Percentiles rank a stretch among this genome's conserved stretches.
phyloP scores from a whole-genome alignment of 2,329 filamentous ascomycete genomes.

The Aspergillus ibericus region DNA sequence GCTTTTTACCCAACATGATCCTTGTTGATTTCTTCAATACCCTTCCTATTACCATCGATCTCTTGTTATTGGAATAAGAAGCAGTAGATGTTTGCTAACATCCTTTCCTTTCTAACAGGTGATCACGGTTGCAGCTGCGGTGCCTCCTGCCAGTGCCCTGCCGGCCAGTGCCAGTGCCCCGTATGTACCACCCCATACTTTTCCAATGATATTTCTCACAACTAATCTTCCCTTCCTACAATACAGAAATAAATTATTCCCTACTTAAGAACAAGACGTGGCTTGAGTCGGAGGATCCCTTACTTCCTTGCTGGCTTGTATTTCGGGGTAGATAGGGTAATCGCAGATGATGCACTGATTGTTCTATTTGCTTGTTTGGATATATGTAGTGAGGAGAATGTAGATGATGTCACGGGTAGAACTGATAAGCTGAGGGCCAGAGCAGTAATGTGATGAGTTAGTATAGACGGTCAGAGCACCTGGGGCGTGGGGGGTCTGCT shows the following conservation, averaged over 20 bases:
- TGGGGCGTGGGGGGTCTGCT: background rate
- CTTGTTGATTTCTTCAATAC: background rate
- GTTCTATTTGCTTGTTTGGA: background rate
- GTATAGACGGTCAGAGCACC: background rate
- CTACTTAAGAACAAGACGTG: background rate
- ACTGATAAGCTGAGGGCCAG: background rate
- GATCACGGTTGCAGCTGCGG: conserved; percentile 45
- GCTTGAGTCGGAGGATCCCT: background rate
- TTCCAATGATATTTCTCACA: background rate
- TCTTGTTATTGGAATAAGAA: too few species aligned
- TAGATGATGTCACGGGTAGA: background rate
- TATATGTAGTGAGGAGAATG: background rate
- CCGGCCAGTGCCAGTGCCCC: conserved; percentile 42
- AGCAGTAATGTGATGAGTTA: too few species aligned
- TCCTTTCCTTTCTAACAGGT: conserved; percentile 15
- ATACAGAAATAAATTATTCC: background rate
- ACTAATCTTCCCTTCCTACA: background rate
- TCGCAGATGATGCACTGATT: background rate
- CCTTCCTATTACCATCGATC: background rate
- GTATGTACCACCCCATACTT: conserved; percentile 25
- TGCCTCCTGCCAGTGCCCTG: conserved; percentile 43
- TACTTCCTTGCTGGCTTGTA: background rate
- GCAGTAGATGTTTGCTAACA: conserved; percentile 1
- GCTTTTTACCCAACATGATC: background rate
- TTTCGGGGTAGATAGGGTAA: background rate